phyloP scores from a whole-genome alignment of 2,329 filamentous ascomycete species.

The Trichophyton schoenleinii region DNA sequence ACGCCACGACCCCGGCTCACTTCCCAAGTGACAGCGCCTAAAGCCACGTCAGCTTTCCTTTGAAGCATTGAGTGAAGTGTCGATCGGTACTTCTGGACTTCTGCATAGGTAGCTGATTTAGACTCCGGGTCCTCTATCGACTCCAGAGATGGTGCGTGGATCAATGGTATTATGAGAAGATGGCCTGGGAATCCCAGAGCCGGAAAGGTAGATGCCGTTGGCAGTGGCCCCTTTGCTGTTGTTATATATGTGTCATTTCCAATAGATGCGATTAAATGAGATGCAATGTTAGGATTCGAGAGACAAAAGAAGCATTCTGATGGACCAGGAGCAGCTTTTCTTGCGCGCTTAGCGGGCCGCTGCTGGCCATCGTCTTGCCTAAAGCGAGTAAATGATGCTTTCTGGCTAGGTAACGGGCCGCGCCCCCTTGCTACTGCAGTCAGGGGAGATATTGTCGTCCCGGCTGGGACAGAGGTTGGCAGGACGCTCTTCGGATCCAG shows the following conservation, averaged over 20 bases:
- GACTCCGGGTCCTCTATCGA: conserved; percentile 50
- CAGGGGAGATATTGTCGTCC: conserved; percentile 61
- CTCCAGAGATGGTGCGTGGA: conserved; percentile 64
- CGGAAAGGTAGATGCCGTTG: conserved; percentile 57
- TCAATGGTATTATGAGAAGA: conserved; percentile 79
- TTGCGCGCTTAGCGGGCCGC: conserved; percentile 32
- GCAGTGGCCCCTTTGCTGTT: conserved; percentile 80
- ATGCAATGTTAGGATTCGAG: conserved; percentile 68
- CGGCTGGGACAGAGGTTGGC: conserved; percentile 50
- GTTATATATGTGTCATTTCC: conserved; percentile 80
- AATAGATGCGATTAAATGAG: conserved; percentile 81
- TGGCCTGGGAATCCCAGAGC: conserved; percentile 68
- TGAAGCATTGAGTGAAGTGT: conserved; percentile 67
- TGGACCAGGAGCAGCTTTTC: conserved; percentile 46
- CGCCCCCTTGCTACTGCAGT: conserved; percentile 47
- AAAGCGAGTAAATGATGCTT: conserved; percentile 28
- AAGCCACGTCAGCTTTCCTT: conserved; percentile 33
- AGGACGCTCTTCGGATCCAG: conserved; percentile 53
- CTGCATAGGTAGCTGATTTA: conserved; percentile 49
- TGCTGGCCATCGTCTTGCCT: conserved; percentile 26
- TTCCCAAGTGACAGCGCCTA: conserved; percentile 85
- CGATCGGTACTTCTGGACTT: conserved; percentile 73
- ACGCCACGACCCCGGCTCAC: conserved; percentile 71
- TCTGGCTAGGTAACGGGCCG: conserved; percentile 26
- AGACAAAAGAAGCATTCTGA: conserved; percentile 91